phyloP scores from a whole-genome alignment of 352 stramenopile genomes.

The Globisporangium yorkense region DNA sequence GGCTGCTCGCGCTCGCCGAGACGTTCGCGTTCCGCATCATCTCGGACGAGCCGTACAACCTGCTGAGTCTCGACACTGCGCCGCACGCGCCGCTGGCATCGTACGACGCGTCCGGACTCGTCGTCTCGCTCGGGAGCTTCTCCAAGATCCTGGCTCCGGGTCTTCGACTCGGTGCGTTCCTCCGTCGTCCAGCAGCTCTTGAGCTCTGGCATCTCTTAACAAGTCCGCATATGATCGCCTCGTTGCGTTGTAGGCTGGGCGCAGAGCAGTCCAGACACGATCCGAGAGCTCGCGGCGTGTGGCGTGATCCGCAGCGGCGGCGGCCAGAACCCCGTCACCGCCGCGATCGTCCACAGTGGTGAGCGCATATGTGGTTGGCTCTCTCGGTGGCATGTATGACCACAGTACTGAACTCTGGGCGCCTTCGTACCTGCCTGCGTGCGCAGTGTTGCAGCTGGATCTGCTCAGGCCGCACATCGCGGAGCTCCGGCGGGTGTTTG shows the following conservation, averaged over 20 bases:
- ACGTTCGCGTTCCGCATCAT: conserved; percentile 85
- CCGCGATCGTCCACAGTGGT: conserved; percentile 75
- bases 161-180: conserved; percentile 73
- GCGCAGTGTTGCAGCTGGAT: conserved; percentile 51
- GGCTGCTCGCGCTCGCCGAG: conserved; percentile 71
- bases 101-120: conserved; percentile 50
- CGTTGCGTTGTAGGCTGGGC: conserved; percentile 35
- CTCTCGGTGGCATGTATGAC: conserved; percentile 4
- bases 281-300: conserved; percentile 49
- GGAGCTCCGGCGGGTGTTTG: conserved; percentile 34
- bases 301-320: conserved; percentile 86
- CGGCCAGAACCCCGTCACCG: conserved; percentile 88
- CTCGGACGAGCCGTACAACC: conserved; percentile 93
- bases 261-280: conserved; percentile 49
- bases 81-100: conserved; percentile 52
- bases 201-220: no score
- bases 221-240: no score
- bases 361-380: conserved; percentile 13
- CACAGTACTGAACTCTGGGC: no score
- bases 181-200: no score
- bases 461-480: conserved; percentile 44
- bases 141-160: conserved; percentile 94
- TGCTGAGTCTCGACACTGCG: conserved; percentile 68
- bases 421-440: conserved; percentile 14
- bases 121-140: conserved; percentile 90